Base-by-base conservation (phyloP, 495 filamentous ascomycete species). In the Talaromyces adpressus region DNA sequence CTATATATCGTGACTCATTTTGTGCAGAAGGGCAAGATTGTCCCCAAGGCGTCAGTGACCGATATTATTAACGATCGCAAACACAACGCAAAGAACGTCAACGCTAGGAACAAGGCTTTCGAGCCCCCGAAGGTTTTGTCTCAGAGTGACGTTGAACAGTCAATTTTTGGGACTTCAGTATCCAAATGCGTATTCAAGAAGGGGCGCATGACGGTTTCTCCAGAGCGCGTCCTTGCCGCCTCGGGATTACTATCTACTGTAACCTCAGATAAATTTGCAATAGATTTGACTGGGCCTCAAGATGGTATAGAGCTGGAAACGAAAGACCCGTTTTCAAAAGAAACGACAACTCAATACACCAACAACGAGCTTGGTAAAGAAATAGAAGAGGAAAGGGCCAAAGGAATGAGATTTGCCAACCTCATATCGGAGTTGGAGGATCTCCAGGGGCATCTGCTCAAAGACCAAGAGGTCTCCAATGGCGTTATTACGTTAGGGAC, bases 111-210 rank as follows among this genome's bases (percentile, higher is more conserved):
- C n/a, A 49, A 20, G 18, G n/a, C n/a, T 54, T 25, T 23, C 22
- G 16, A 27, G 51, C 1, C 22, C 0, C 12, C 20, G 20, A 25
- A 23, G 25, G 23, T 12, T 4, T 12, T 23, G 14, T 22, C 54
- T 52, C 23, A 22, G 29, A 32, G 27, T 14, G 62, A 59, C 74
- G 36, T 79, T 91, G 36, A 84, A 83, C 51, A 45, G 16, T 52
- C 60, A 18, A 34, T 62, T 8, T 62, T 52, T 62, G 90, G 89
- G 8, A 86, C 84, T 8, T 84, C 82, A 6, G 69, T 93, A 14
- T 84, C 84, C 56, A 89, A 90, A 72, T 92, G 90, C 66, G 90
- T 91, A 1, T 87, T 89, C 69, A 93, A 93, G 76, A 77, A 85
- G 62, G 90, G 89, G 0, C 75, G 91, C 18, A 74, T 88, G 62